Base-by-base conservation (phyloP, 1,284 basidiomycete genomes). In the Cystobasidium slooffiae region DNA sequence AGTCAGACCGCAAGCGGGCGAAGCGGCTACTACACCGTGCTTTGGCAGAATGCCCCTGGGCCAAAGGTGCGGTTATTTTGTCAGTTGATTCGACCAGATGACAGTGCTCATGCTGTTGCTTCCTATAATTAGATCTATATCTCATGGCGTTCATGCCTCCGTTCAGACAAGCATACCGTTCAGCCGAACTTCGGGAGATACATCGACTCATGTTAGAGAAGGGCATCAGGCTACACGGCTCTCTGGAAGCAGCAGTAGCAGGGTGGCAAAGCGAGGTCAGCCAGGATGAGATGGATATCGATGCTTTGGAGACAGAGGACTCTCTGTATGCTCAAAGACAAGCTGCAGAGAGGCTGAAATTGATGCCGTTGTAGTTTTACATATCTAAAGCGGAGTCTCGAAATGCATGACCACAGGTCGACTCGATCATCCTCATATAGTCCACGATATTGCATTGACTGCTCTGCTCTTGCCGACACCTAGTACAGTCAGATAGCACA, bases 181-280 rank as follows among this genome's bases (percentile, higher is more conserved):
- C 83, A 18, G 83, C 84, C 20, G 93, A 97, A 80, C 84, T 96
- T 77, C 85, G 87, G 67, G 85, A 83, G 31, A 87, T 91, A 78
- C 88, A 86, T 46, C 90, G 93, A 73, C 86, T 89, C 10, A 94
- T 95, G 89, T 88, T 87, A 6, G 94, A 96, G 82, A 86, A 92
- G 55, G 90, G 90, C 0, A 82, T 96, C 18, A 87, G 94, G 20
- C 82, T 92, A 77, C 86, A 91, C 43, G 82, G 84, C 61, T 88
- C 87, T 0, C 80, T 93, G 77, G 91, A 93, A 43, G 87, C 88
- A 62, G 86, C 86, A 74, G 76, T 89, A 61, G 86, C 85, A 20
- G 85, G 82, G 3, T 84, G 83, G 83, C 81, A 80, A 43, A 83
- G 78, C 73, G 81, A 76, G 31, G 81, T 73, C 59, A 79, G 81